Evolutionary conservation across 257 asterid genomes (phyloP).

Genomic region (Nicotiana paniculata): DNA sequence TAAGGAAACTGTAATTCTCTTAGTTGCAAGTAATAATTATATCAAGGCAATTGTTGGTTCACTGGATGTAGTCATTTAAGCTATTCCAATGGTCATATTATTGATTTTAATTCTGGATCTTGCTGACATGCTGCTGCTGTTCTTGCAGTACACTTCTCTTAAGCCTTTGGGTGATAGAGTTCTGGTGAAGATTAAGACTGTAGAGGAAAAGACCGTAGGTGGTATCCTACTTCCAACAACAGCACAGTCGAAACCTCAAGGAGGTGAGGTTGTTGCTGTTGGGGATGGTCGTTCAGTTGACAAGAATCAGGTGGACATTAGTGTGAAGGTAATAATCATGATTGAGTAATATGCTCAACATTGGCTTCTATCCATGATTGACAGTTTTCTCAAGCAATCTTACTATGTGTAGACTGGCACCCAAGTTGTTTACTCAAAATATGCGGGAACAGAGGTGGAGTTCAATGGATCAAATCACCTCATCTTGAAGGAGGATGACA

Average conservation of each 20-base stretch:
- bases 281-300: slow-evolving; percentile 93
- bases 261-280: slow-evolving; percentile 91
- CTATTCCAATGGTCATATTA: too few species aligned
- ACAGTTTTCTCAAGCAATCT: neutral
- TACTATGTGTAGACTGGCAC: slow-evolving; percentile 52
- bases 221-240: slow-evolving; percentile 78
- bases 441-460: slow-evolving; percentile 96
- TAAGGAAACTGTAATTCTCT: too few species aligned
- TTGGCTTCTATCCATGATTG: neutral
- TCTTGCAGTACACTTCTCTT: slow-evolving; percentile 68
- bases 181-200: slow-evolving; percentile 65
- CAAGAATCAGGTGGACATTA: slow-evolving; percentile 59
- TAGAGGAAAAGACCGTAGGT: slow-evolving; percentile 85
- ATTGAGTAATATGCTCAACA: neutral
- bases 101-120: too few species aligned
- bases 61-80: too few species aligned
- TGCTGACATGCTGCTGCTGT: neutral
- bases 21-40: too few species aligned
- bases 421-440: slow-evolving; percentile 80
- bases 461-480: slow-evolving; percentile 75
- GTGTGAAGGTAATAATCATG: slow-evolving; percentile 51
- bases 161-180: slow-evolving; percentile 96
- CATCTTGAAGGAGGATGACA: slow-evolving; percentile 88
- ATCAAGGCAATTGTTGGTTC: too few species aligned
- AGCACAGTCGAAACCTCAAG: slow-evolving; percentile 70